These are phyloP conservation scores for Irpex sp. DNA, from an alignment of 1,284 basidiomycete species.

Conservation along the genomic window DNA sequence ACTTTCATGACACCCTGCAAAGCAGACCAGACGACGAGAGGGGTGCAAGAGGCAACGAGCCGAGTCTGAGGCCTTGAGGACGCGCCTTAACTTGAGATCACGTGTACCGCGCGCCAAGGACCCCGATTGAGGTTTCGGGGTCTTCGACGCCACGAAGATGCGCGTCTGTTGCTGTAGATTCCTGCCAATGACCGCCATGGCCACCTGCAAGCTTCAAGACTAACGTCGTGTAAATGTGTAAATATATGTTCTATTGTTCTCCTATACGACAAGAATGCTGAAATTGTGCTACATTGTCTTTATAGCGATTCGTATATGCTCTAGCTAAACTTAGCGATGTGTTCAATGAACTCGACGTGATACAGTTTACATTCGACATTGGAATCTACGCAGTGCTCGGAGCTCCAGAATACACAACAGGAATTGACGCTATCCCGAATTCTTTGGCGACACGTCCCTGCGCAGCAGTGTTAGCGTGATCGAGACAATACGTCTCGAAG, in stretches of 20 bases:
- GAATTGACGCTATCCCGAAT: slow-evolving; percentile 1
- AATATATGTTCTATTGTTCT: too few relatives aligned
- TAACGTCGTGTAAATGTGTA: too few relatives aligned
- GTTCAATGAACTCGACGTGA: background rate
- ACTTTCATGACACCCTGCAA: slow-evolving; percentile 57
- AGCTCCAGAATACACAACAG: background rate
- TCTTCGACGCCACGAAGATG: slow-evolving; percentile 6
- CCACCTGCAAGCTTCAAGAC: background rate
- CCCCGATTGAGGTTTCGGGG: background rate
- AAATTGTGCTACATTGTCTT: too few relatives aligned
- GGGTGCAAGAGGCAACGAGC: background rate
- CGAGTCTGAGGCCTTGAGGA: background rate
- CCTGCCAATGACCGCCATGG: background rate
- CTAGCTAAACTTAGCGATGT: background rate
- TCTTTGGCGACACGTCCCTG: slow-evolving; percentile 3
- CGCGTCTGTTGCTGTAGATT: background rate
- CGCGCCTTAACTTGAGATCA: background rate
- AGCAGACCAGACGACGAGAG: background rate
- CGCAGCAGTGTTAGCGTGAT: background rate
- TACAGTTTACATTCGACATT: background rate
- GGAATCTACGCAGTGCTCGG: background rate
- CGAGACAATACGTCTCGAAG: background rate
- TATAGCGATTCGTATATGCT: background rate
- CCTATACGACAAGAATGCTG: too few relatives aligned
- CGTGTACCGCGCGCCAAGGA: background rate